Evolutionary conservation across 2,329 filamentous ascomycete genomes (phyloP), one percentile per base, ranked within the genome.

Genomic region (Atkinsonella hypoxylon): DNA sequence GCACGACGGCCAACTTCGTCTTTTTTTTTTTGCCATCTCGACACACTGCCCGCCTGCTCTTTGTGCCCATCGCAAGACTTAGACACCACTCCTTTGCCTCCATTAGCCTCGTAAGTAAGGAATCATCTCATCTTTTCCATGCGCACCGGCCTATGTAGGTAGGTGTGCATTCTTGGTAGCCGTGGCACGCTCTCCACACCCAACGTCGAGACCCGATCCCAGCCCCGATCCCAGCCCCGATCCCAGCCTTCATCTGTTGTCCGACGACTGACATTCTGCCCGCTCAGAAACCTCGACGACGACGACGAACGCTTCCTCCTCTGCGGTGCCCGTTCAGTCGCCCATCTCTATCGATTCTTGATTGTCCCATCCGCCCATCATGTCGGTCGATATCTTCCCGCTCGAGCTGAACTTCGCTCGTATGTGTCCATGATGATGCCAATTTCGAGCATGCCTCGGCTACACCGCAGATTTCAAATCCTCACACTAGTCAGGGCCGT

Each of bases 301-400:
- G 42, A 49, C 34, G 5, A n/a, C 30, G 26, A 13, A n/a, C 34
- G 34, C 41, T 12, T 36, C 15, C 26, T 31, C 18, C 17, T 17
- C 4, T 12, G 8, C 30, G n/a, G 26, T 20, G 26, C 42, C 17
- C 22, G 22, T 32, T 26, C 32, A 36, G 8, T 46, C 8, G 30
- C 44, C 47, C n/a, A 42, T 32, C 42, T 36, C 26, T 32, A 12
- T 32, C 31, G 39, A 45, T 48, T 38, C 13, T 52, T 45, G 13
- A 32, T 12, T 15, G 12, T 15, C 7, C 5, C 26, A 7, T 7
- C 17, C 36, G 38, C 47, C 53, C 71, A 78, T 63, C 72, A 97
- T 97, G 93, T 94, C 91, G 61, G 85, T 98, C 73, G 87, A 95
- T 63, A 87, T 98, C 66, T 84, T 93, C 62, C 93, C 91, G 54